These are phyloP conservation scores for Solanum phureja DNA, from an alignment of 257 asterid species.

Conservation along the genomic window DNA sequence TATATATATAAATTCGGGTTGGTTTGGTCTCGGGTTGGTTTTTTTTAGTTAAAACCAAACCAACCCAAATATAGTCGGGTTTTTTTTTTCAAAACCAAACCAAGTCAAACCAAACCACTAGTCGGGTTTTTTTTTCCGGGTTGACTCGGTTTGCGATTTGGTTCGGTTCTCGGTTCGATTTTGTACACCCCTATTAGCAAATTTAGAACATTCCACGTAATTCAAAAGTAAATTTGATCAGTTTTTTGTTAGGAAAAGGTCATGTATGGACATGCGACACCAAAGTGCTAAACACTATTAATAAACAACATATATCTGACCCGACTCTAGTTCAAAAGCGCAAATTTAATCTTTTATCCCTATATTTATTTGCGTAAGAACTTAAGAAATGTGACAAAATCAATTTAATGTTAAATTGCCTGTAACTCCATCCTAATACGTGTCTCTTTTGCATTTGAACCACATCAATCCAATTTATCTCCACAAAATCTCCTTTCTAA, in stretches of 20 bases:
- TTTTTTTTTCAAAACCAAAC: no score
- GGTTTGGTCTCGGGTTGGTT: no score
- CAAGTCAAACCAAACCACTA: no score
- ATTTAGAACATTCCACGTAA: not conserved
- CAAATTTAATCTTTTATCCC: not conserved
- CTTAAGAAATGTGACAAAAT: not conserved
- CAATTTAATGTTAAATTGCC: not conserved
- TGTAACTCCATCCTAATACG: not conserved
- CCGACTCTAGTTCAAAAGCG: not conserved
- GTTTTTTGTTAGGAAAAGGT: not conserved
- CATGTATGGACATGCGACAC: not conserved
- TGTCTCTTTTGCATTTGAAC: not conserved
- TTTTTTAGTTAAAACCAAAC: no score
- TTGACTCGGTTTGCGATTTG: no score
- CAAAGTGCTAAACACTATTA: not conserved
- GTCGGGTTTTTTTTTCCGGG: no score
- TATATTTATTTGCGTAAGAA: not conserved
- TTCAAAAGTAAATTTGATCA: not conserved
- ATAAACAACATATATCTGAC: not conserved
- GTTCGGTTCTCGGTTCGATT: no score
- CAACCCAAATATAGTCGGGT: no score
- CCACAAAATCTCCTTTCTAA: not conserved
- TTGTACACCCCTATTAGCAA: not conserved
- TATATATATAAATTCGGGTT: no score
- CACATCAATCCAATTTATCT: not conserved